These are phyloP conservation scores for Albatrellus ellisii DNA, from an alignment of 768 basidiomycete species.

Conservation along the genomic window DNA sequence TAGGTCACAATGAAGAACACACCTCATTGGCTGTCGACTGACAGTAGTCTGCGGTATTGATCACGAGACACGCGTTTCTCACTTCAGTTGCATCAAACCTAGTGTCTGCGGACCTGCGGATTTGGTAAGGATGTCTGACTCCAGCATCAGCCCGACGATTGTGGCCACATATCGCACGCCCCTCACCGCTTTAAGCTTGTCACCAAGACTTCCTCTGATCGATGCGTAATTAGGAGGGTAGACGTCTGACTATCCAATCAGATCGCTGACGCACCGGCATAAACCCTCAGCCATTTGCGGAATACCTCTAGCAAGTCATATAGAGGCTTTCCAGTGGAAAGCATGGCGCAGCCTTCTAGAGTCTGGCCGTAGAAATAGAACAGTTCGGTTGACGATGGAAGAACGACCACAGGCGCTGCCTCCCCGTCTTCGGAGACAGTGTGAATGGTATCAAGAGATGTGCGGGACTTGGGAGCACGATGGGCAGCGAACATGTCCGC, in stretches of 20 bases:
- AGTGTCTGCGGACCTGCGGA: slow-evolving; percentile 66
- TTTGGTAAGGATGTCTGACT: slow-evolving; percentile 22
- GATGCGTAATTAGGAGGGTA: slow-evolving; percentile 10
- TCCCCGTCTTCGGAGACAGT: slow-evolving; percentile 29
- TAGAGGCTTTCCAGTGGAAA: slow-evolving; percentile 75
- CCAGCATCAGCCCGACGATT: neutral
- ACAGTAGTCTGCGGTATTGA: slow-evolving; percentile 98
- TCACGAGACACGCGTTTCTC: slow-evolving; percentile 72
- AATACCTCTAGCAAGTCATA: slow-evolving; percentile 73
- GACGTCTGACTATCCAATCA: neutral
- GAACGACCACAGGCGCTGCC: slow-evolving; percentile 45
- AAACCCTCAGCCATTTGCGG: slow-evolving; percentile 89
- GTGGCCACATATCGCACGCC: neutral
- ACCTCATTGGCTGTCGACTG: slow-evolving; percentile 85
- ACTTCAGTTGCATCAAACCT: slow-evolving; percentile 67
- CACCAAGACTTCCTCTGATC: slow-evolving; percentile 74
- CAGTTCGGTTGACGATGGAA: slow-evolving; percentile 89
- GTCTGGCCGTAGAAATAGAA: slow-evolving; percentile 97
- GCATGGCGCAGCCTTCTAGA: slow-evolving; percentile 84
- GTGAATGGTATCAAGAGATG: slow-evolving; percentile 47
- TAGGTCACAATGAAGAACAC: slow-evolving; percentile 10
- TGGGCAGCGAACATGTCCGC: slow-evolving; percentile 84
- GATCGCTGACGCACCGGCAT: slow-evolving; percentile 53
- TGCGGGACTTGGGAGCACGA: slow-evolving; percentile 45
- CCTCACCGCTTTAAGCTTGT: slow-evolving; percentile 59